These are phyloP conservation scores for Cordyceps cateniannulata DNA, from an alignment of 2,329 filamentous ascomycete species.

Conservation along the genomic window DNA sequence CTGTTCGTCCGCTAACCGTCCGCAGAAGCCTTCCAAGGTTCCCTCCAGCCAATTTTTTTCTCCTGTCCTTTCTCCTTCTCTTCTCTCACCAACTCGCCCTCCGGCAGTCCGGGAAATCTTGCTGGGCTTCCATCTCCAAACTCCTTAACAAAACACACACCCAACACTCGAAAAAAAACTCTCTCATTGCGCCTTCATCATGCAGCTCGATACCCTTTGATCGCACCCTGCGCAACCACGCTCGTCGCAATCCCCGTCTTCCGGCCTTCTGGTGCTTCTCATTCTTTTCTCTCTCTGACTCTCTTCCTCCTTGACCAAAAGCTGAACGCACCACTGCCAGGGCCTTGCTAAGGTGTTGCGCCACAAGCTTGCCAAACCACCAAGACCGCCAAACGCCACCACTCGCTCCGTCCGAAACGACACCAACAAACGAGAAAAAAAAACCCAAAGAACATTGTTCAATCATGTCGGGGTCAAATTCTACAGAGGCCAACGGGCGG, in stretches of 20 bases:
- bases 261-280: not conserved
- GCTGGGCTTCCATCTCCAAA: not conserved
- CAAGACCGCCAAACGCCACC: not conserved
- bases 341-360: not conserved
- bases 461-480: slow-evolving; percentile 30
- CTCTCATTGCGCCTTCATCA: not conserved
- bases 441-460: not conserved
- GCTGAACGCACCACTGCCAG: slow-evolving; percentile 3
- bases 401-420: slow-evolving; percentile 7
- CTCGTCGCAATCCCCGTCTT: slow-evolving; percentile 4
- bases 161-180: not conserved
- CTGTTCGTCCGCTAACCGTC: not conserved
- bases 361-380: not conserved
- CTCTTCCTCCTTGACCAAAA: not conserved
- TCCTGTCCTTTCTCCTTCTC: not conserved
- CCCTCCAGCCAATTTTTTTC: not conserved
- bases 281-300: slow-evolving; percentile 2
- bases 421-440: slow-evolving; percentile 12
- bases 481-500: slow-evolving; percentile 35
- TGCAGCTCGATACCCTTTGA: slow-evolving; percentile 12
- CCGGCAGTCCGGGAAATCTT: slow-evolving; percentile 10
- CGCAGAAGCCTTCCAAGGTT: not conserved
- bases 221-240: slow-evolving; percentile 8
- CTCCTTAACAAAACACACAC: not conserved
- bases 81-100: slow-evolving; percentile 12